Conservation (phyloP, 2,329 filamentous ascomycete genomes). For the Beauveria rudraprayagi region DNA sequence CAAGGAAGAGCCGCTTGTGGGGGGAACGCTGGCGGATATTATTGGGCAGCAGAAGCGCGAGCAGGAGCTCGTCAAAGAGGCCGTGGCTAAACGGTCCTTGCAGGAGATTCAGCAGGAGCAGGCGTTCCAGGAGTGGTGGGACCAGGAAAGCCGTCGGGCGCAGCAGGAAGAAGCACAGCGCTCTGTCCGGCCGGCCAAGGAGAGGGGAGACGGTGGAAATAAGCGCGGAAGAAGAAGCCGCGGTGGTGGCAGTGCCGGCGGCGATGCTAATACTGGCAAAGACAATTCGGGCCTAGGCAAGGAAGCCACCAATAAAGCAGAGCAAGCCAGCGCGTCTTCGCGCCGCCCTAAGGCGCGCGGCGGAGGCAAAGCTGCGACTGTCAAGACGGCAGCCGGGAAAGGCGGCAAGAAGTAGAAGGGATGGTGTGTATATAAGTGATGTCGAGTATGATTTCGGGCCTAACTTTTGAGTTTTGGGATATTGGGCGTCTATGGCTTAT, state of each 20-base stretch:
- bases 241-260: slow-evolving; percentile 17
- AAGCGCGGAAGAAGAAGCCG: slow-evolving; percentile 22
- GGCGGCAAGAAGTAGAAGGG: neutral
- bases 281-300: neutral
- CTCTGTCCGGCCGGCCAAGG: slow-evolving; percentile 34
- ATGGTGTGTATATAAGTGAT: neutral
- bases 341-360: neutral
- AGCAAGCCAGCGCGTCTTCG: neutral
- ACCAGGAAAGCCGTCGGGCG: slow-evolving; percentile 68
- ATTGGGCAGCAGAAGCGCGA: slow-evolving; percentile 79
- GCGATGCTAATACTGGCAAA: neutral
- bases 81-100: slow-evolving; percentile 77
- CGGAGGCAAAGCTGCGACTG: neutral
- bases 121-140: slow-evolving; percentile 95
- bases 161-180: slow-evolving; percentile 52
- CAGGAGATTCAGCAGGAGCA: slow-evolving; percentile 97
- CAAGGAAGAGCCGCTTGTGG: slow-evolving; percentile 55
- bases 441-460: neutral
- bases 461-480: neutral
- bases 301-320: slow-evolving; percentile 1
- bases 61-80: slow-evolving; percentile 74
- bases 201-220: slow-evolving; percentile 24
- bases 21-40: slow-evolving; percentile 78
- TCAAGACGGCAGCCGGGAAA: neutral
- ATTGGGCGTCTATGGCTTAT: neutral